Conservation (phyloP, 306 rosid genomes). For the Heteromeles arbutifolia region DNA sequence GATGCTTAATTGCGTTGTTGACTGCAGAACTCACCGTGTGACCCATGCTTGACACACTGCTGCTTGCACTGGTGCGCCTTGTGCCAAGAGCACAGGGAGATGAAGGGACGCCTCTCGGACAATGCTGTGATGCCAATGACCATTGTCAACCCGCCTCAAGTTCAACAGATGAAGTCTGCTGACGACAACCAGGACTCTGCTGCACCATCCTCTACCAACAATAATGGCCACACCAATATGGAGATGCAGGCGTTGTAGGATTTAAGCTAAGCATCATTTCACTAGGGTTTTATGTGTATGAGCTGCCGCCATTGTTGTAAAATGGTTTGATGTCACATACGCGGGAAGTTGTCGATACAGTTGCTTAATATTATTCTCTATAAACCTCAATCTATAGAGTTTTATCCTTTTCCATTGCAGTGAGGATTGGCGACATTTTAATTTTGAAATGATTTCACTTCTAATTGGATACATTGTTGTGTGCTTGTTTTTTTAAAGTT, state of each 20-base stretch:
- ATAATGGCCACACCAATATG: conserved; percentile 51
- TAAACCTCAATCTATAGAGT: not conserved
- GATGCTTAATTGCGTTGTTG: conserved; percentile 3
- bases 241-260: conserved; percentile 79
- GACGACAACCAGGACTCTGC: conserved; percentile 35
- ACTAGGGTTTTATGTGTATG: conserved; percentile 4
- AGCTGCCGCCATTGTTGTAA: not conserved
- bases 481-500: no score
- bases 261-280: not conserved
- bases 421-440: not conserved
- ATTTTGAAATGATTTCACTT: not conserved
- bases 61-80: conserved; percentile 94
- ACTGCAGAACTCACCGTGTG: conserved; percentile 76
- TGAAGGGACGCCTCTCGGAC: conserved; percentile 74
- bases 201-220: conserved; percentile 41
- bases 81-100: conserved; percentile 98
- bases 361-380: not conserved
- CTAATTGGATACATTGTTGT: not conserved
- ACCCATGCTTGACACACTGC: conserved; percentile 91
- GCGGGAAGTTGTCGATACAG: not conserved
- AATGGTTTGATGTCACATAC: conserved; percentile 1
- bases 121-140: conserved; percentile 60
- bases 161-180: conserved; percentile 71
- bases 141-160: conserved; percentile 70
- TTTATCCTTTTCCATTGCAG: not conserved